Base-by-base conservation (phyloP, 2,329 filamentous ascomycete species). In the Nectriaceae sp. region DNA sequence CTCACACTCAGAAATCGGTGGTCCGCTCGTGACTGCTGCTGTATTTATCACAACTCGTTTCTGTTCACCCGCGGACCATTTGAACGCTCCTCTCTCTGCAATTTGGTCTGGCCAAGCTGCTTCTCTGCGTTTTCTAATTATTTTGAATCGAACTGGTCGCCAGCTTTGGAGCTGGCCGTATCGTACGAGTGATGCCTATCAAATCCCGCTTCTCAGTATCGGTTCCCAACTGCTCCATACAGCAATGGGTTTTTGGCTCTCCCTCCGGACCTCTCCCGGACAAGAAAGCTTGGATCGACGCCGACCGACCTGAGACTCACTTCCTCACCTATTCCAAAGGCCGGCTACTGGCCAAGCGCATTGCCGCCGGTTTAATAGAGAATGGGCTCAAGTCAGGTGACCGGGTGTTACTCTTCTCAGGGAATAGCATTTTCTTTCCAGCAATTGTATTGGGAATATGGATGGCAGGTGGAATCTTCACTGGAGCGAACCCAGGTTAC, bases 401-500 rank as follows among this genome's bases (percentile, higher is more conserved):
- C 57, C 82, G 88, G 2, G 82, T 93, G 4, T 71, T 93, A 40
- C 70, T 93, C 18, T 92, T 87, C 68, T 85, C 86, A 0, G 80
- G 83, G 19, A 93, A 92, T 68, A 85, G 80, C 56, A 67, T 93
- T 13, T 89, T 87, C 71, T 89, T 86, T 63, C 86, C 89, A 0
- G 74, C 82, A 1, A 73, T 89, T 1, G 82, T 92, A 45, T 75
- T 90, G 67, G 89, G 89, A 15, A 76, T 88, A 18, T 75, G 90
- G 42, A 90, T 90, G 82, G 87, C 89, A 0, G 88, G 88, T 4
- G 88, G 87, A 2, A 73, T 93, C 45, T 93, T 93, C 70, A 88
- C 85, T 0, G 89, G 88, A 21, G 87, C 87, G 2, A 90, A 90
- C 52, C 87, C 87, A 1, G 77, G 75, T 4, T 90, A 64, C 44